Percentiles rank a stretch among this genome's conserved stretches.
These are phyloP conservation scores for Cicer bijugum DNA, from an alignment of 306 rosid species.

Conservation along the genomic window DNA sequence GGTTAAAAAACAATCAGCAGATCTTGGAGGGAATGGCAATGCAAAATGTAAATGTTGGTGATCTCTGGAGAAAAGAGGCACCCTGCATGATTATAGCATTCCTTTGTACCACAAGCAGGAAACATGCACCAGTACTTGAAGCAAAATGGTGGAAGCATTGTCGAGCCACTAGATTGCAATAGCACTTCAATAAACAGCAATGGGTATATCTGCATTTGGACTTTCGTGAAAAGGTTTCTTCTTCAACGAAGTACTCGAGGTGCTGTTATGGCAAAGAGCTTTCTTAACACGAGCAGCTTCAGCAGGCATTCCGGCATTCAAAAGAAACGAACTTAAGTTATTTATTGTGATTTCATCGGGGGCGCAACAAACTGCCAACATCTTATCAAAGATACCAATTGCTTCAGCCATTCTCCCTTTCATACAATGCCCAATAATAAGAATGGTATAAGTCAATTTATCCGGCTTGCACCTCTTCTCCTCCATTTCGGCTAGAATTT, in stretches of 20 bases:
- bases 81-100: slow-evolving; percentile 38
- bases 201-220: slow-evolving; percentile 52
- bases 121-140: slow-evolving; percentile 4
- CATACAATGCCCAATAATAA: slow-evolving; percentile 82
- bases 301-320: slow-evolving; percentile 80
- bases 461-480: slow-evolving; percentile 69
- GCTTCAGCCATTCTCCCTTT: slow-evolving; percentile 80
- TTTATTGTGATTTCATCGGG: slow-evolving; percentile 68
- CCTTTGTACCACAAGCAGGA: slow-evolving; percentile 33
- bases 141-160: slow-evolving; percentile 33
- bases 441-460: slow-evolving; percentile 78
- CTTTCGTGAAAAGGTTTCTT: slow-evolving; percentile 39
- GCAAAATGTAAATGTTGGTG: slow-evolving; percentile 5
- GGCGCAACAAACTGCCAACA: slow-evolving; percentile 62
- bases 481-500: slow-evolving; percentile 71
- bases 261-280: slow-evolving; percentile 47
- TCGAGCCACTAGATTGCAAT: slow-evolving; percentile 18
- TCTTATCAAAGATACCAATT: slow-evolving; percentile 65
- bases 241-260: slow-evolving; percentile 40
- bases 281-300: slow-evolving; percentile 64
- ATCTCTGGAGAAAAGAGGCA: slow-evolving; percentile 15
- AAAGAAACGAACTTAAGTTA: slow-evolving; percentile 64
- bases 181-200: slow-evolving; percentile 56
- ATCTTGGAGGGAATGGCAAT: slow-evolving; percentile 32
- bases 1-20: slow-evolving; percentile 21